A percentile compares a stretch with the other conserved stretches of the same genome.
phyloP scores from a whole-genome alignment of 306 rosid genomes.

The Potentilla sterilis region DNA sequence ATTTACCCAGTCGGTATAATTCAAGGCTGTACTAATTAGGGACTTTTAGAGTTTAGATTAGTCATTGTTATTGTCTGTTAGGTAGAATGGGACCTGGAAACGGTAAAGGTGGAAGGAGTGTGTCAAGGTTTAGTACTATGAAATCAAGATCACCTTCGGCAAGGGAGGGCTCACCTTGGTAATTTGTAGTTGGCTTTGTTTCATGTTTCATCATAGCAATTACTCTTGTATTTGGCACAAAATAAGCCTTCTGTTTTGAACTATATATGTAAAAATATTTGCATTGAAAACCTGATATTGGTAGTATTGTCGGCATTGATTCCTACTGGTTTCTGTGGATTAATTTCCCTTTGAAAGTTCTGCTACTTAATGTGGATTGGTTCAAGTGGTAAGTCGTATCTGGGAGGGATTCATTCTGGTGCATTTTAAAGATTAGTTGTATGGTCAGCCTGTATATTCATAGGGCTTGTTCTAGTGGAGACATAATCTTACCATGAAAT shows the following conservation, averaged over 20 bases:
- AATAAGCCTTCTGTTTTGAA: constrained; percentile 1
- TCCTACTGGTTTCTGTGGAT: neutral
- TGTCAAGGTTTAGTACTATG: constrained; percentile 63
- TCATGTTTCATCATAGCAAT: constrained; percentile 7
- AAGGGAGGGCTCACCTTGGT: constrained; percentile 80
- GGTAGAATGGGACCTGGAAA: neutral
- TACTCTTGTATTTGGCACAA: constrained; percentile 13
- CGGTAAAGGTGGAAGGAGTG: constrained; percentile 56
- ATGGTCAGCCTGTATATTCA: too few species aligned
- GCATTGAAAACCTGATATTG: neutral
- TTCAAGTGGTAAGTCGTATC: neutral
- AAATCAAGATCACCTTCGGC: constrained; percentile 86
- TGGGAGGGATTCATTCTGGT: too few species aligned
- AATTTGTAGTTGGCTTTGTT: constrained; percentile 32
- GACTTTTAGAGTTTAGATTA: too few species aligned
- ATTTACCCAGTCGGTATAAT: too few species aligned
- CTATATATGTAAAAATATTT: neutral
- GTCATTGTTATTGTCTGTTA: constrained; percentile 1
- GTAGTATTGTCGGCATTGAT: neutral
- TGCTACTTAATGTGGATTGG: neutral
- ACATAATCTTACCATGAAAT: too few species aligned
- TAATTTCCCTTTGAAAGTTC: neutral
- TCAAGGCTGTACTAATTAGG: too few species aligned
- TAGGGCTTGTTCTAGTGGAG: too few species aligned
- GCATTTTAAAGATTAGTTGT: too few species aligned